phyloP scores from a whole-genome alignment of 441 rosid genomes.

The Populus hybrid region DNA sequence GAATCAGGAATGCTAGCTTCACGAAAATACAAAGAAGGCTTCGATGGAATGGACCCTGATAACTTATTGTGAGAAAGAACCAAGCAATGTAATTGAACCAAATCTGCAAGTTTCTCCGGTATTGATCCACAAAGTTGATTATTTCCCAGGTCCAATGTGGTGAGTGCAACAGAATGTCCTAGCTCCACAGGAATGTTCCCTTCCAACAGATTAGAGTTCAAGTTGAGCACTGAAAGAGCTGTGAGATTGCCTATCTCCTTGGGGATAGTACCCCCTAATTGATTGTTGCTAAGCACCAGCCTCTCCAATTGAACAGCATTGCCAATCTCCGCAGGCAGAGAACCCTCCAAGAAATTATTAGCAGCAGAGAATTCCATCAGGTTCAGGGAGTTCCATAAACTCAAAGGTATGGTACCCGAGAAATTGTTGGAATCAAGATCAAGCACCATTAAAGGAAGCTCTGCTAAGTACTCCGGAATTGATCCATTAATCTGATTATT shows the following conservation, averaged over 20 bases:
- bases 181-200: conserved; percentile 67
- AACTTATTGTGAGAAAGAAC: conserved; percentile 75
- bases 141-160: conserved; percentile 79
- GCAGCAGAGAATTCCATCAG: conserved; percentile 86
- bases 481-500: conserved; percentile 58
- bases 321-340: conserved; percentile 56
- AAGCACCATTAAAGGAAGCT: conserved; percentile 71
- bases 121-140: conserved; percentile 73
- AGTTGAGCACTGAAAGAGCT: conserved; percentile 56
- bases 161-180: conserved; percentile 58
- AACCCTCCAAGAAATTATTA: conserved; percentile 59
- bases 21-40: conserved; percentile 57
- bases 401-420: conserved; percentile 55
- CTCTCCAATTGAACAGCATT: conserved; percentile 51
- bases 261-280: conserved; percentile 54
- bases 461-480: conserved; percentile 58
- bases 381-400: conserved; percentile 56
- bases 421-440: conserved; percentile 77
- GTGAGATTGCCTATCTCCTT: conserved; percentile 66
- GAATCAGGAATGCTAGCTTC: conserved; percentile 59
- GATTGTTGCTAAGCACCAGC: conserved; percentile 60
- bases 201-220: conserved; percentile 64
- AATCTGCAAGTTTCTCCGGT: conserved; percentile 49
- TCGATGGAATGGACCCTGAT: conserved; percentile 66
- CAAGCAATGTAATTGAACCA: conserved; percentile 71